phyloP scores from a whole-genome alignment of 352 stramenopile genomes.

The Phytophthora tentaculata region DNA sequence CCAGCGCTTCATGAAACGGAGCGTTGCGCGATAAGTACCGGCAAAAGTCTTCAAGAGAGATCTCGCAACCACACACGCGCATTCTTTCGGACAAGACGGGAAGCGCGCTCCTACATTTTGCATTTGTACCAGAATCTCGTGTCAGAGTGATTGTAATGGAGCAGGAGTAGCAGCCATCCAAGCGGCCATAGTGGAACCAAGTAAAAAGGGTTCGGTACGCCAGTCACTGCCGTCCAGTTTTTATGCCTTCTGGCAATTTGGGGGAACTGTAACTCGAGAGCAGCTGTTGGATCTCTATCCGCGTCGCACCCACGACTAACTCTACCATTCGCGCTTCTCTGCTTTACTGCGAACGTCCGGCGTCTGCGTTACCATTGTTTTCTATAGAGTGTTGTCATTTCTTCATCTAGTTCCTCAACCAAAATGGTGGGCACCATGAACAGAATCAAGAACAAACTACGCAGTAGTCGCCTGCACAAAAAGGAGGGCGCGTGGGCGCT shows the following conservation, averaged over 20 bases:
- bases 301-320: constrained; percentile 1
- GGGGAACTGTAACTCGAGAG: neutral
- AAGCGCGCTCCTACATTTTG: neutral
- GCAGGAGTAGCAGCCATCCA: neutral
- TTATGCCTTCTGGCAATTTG: constrained; percentile 1
- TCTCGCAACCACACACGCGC: constrained; percentile 1
- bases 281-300: constrained; percentile 3
- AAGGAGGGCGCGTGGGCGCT: constrained; percentile 35
- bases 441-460: constrained; percentile 73
- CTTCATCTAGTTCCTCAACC: neutral
- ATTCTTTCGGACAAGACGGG: constrained; percentile 4
- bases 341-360: neutral
- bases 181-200: neutral
- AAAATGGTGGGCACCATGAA: constrained; percentile 59
- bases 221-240: neutral
- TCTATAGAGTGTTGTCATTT: neutral
- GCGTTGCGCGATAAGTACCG: neutral
- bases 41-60: neutral
- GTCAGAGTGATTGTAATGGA: constrained; percentile 1
- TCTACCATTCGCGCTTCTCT: constrained; percentile 8
- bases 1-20: neutral
- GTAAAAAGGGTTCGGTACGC: constrained; percentile 2
- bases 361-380: constrained; percentile 1
- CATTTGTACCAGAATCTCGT: neutral
- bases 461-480: constrained; percentile 51